phyloP scores from a whole-genome alignment of 495 filamentous ascomycete species.

The Talaromyces wortmannii region DNA sequence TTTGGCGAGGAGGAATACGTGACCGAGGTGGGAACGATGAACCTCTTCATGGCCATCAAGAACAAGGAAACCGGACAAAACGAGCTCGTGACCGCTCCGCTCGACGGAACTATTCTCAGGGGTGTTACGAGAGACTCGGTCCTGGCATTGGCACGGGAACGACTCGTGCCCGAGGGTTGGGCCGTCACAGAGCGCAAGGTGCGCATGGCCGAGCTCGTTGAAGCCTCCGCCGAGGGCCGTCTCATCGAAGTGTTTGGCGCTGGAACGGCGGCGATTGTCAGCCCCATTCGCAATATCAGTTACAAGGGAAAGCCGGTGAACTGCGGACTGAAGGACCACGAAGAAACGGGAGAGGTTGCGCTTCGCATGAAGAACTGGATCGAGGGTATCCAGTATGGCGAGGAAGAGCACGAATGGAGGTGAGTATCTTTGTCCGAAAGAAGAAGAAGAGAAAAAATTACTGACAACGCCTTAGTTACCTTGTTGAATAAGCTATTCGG shows the following conservation, averaged over 20 bases:
- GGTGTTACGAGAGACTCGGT: slow-evolving; percentile 90
- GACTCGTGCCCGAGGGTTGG: slow-evolving; percentile 82
- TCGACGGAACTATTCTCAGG: slow-evolving; percentile 96
- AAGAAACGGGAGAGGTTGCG: slow-evolving; percentile 84
- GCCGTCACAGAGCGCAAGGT: slow-evolving; percentile 79
- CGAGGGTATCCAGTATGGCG: slow-evolving; percentile 88
- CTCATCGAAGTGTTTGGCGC: slow-evolving; percentile 89
- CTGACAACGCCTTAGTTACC: not conserved
- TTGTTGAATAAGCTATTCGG: not conserved
- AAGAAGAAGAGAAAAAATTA: too few species aligned
- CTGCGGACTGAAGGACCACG: slow-evolving; percentile 66
- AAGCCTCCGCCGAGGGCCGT: slow-evolving; percentile 76
- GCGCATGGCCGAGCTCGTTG: slow-evolving; percentile 74
- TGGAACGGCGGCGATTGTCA: slow-evolving; percentile 72
- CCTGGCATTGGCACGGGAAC: slow-evolving; percentile 73
- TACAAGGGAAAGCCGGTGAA: slow-evolving; percentile 73
- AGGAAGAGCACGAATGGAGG: slow-evolving; percentile 85
- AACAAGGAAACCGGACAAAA: slow-evolving; percentile 80
- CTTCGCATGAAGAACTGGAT: slow-evolving; percentile 92
- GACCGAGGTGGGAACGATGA: slow-evolving; percentile 98
- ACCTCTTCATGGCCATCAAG: slow-evolving; percentile 78
- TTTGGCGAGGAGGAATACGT: slow-evolving; percentile 91
- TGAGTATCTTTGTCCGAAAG: slow-evolving; percentile 13
- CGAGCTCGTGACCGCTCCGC: slow-evolving; percentile 83
- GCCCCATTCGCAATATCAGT: slow-evolving; percentile 78